Base-by-base conservation (phyloP, 768 basidiomycete species). In the Boletus huronensis region DNA sequence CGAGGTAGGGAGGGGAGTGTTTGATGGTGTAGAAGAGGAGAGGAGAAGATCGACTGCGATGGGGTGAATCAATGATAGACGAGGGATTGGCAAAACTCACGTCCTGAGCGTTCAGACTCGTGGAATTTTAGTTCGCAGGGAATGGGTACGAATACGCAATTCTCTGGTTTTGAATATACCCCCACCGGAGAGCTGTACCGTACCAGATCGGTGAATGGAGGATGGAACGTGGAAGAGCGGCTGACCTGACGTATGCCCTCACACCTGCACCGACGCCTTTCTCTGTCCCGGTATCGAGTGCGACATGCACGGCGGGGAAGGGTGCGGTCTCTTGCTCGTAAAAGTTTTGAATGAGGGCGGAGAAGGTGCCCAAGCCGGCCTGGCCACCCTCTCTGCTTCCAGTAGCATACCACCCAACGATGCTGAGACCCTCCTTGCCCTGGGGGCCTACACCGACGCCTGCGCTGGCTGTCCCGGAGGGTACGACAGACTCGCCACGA, bases 301-400 rank as follows among this genome's bases (percentile, higher is more conserved):
- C 87, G 51, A 98, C 78, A 70, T 98, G 94, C 45, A 98, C 83
- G 3, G 96, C 93, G 31, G 87, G 91, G 69, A 88, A 84, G 3
- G 93, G 90, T 0, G 83, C 78, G 6, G 92, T 93, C 72, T 98
- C 93, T 79, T 90, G 86, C 38, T 90, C 84, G 73, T 97, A 98
- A 76, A 97, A 97, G 73, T 95, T 93, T 79, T 98, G 96, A 67
- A 98, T 95, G 61, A 98, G 82, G 11, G 96, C 93, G 26, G 95
- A 95, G 75, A 93, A 95, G 7, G 91, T 92, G 74, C 95, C 95
- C 53, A 98, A 80, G 32, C 65, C 58, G 3, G 42, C 57, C 44
- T 56, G 59, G n/a, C 57, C 59, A 87, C 54, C 42, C 56, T 68
- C 68, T 50, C 57, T 60, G 84, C 90, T 87, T 54, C 91, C 90